phyloP scores from a whole-genome alignment of 352 stramenopile genomes.

The Aphanomyces euteiches region DNA sequence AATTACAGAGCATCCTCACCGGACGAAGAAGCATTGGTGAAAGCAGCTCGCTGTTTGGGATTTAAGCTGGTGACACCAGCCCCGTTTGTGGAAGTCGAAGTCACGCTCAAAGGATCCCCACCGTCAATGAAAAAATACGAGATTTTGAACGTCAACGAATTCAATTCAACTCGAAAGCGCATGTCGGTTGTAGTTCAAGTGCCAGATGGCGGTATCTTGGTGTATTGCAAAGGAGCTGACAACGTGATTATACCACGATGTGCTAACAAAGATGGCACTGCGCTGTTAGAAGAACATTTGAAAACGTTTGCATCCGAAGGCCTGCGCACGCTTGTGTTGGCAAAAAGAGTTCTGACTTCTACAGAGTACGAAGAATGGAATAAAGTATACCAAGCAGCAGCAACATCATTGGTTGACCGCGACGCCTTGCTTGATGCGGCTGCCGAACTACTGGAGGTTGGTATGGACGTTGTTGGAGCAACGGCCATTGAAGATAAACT shows the following conservation, averaged over 20 bases:
- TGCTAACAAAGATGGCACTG: constrained; percentile 42
- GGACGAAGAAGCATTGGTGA: constrained; percentile 92
- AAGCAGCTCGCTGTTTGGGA: constrained; percentile 70
- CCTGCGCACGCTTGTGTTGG: constrained; percentile 78
- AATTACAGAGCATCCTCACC: constrained; percentile 88
- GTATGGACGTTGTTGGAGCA: constrained; percentile 83
- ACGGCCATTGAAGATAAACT: constrained; percentile 94
- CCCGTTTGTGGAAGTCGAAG: constrained; percentile 47
- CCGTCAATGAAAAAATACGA: constrained; percentile 44
- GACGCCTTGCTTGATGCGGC: constrained; percentile 52
- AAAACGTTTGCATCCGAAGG: constrained; percentile 84
- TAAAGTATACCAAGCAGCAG: constrained; percentile 50
- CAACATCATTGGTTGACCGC: constrained; percentile 57
- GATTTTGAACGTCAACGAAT: constrained; percentile 79
- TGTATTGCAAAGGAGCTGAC: constrained; percentile 80
- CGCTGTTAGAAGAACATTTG: constrained; percentile 51
- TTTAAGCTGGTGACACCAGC: constrained; percentile 78
- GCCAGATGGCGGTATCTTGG: constrained; percentile 42
- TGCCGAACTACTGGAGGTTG: constrained; percentile 53
- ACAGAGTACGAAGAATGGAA: constrained; percentile 64
- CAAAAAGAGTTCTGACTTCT: constrained; percentile 52
- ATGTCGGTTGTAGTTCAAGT: constrained; percentile 89
- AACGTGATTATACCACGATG: constrained; percentile 79
- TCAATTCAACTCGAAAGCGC: constrained; percentile 87
- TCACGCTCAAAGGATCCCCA: constrained; percentile 46